Percentiles rank a stretch among this genome's conserved stretches.
These are phyloP conservation scores for Echria macrotheca DNA, from an alignment of 495 filamentous ascomycete species.

Conservation along the genomic window DNA sequence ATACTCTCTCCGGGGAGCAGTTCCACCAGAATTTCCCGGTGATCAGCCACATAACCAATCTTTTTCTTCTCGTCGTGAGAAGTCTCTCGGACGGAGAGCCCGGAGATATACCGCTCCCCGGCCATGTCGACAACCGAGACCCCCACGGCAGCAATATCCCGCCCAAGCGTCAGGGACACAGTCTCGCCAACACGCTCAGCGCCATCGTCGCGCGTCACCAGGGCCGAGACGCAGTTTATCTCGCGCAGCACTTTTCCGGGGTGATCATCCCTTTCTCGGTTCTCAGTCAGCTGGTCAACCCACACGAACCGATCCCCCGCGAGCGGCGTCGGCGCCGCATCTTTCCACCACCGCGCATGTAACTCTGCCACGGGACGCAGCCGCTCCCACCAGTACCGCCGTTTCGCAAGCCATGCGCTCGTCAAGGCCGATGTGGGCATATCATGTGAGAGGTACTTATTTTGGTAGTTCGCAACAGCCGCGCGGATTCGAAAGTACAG, in stretches of 20 bases:
- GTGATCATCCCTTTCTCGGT: neutral
- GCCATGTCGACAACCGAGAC: conserved; percentile 12
- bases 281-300: neutral
- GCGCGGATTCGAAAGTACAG: conserved; percentile 16
- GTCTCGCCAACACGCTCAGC: neutral
- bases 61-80: neutral
- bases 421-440: neutral
- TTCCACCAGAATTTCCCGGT: conserved; percentile 8
- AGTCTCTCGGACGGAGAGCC: conserved; percentile 9
- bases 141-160: neutral
- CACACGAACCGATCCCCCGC: conserved; percentile 2
- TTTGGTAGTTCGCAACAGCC: no score
- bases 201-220: conserved; percentile 3
- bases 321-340: neutral
- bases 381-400: conserved; percentile 17
- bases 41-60: conserved; percentile 8
- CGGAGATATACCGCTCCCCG: conserved; percentile 6
- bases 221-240: neutral
- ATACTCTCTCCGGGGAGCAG: conserved; percentile 7
- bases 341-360: no score
- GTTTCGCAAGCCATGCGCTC: conserved; percentile 8
- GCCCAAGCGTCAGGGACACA: conserved; percentile 5
- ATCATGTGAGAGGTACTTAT: no score
- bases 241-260: neutral
- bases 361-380: neutral